Evolutionary conservation across 164 flowering plant genomes (phyloP), one percentile per base, ranked within the genome.

Genomic region (Chimonanthus salicifolius): DNA sequence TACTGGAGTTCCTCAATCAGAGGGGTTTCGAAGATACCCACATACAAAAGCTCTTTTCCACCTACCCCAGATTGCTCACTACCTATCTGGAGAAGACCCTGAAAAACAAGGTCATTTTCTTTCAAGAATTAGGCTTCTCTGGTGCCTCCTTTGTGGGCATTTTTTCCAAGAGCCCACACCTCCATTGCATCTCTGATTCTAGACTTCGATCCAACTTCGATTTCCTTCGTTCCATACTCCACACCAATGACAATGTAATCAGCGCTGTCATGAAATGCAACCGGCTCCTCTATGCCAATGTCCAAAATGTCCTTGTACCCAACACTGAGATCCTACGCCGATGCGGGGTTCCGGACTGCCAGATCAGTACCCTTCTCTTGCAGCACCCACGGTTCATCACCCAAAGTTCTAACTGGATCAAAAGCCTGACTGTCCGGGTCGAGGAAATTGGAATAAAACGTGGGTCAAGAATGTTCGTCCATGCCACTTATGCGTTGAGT

Each of bases 11-110:
- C 21, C 62, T 75, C 49, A 49, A 64, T 49, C 43, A 71, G 63
- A 62, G 49, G 20, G 77, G 77, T 64, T 75, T 75, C 70, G 51
- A 64, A 15, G 73, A 75, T 45, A 45, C 77, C 51, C 73, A 75
- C 50, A 70, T 70, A 16, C 50, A 20, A 11, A 64, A 47, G 48
- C n/a, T 71, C 51, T 43, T 75, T 64, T 70, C 70, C 3, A 11
- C 6, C 2, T 21, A n/a, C 6, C 73, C 73, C 49, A 50, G 18
- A 13, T 33, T 69, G 16, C 58, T 70, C 7, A 43, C 47, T 11
- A 5, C 48, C 9, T 49, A 50, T 6, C 62, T 47, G 8, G 50
- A 73, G 48, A 49, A 75, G 64, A 75, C 70, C 69, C 69, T 75
- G 5, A 63, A 62, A 21, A 73, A 73, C 18, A 75, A 75, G 18